These are phyloP conservation scores for Penicillium sp. DNA, from an alignment of 2,329 filamentous ascomycete genomes.

Conservation along the genomic window DNA sequence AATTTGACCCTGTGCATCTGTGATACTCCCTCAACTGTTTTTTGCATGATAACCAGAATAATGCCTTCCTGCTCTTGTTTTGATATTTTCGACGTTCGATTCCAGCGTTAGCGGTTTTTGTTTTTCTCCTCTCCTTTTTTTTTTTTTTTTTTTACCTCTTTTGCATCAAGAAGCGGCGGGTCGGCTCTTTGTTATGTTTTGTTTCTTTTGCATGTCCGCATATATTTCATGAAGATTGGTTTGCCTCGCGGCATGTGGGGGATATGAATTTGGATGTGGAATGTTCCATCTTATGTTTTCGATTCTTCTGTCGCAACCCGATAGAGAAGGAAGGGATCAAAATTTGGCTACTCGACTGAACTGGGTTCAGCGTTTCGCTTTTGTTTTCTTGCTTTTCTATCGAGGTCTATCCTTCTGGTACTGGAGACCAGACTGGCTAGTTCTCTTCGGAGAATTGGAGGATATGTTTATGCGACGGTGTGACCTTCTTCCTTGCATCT, in stretches of 20 bases:
- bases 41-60: constrained; percentile 37
- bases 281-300: constrained; percentile 35
- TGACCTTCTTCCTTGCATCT: constrained; percentile 31
- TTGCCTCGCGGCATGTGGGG: constrained; percentile 48
- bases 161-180: constrained; percentile 50
- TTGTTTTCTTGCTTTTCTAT: constrained; percentile 12
- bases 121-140: constrained; percentile 18
- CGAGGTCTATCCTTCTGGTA: constrained; percentile 42
- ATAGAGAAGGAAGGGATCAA: background rate
- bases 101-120: constrained; percentile 51
- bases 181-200: constrained; percentile 45
- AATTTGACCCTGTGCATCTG: constrained; percentile 47
- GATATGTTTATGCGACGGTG: constrained; percentile 23
- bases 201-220: constrained; percentile 39
- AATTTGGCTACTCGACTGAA: constrained; percentile 12
- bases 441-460: constrained; percentile 18
- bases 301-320: constrained; percentile 33
- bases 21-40: constrained; percentile 43
- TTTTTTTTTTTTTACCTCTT: constrained; percentile 25
- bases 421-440: constrained; percentile 41
- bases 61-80: constrained; percentile 38
- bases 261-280: constrained; percentile 46
- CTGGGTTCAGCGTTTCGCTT: constrained; percentile 18
- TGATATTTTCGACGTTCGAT: constrained; percentile 38
- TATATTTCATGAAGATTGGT: constrained; percentile 51